Evolutionary conservation across 192 early-diverging fungal species (phyloP), one percentile per base, ranked within the genome.

Genomic region (Podila minutissima): DNA sequence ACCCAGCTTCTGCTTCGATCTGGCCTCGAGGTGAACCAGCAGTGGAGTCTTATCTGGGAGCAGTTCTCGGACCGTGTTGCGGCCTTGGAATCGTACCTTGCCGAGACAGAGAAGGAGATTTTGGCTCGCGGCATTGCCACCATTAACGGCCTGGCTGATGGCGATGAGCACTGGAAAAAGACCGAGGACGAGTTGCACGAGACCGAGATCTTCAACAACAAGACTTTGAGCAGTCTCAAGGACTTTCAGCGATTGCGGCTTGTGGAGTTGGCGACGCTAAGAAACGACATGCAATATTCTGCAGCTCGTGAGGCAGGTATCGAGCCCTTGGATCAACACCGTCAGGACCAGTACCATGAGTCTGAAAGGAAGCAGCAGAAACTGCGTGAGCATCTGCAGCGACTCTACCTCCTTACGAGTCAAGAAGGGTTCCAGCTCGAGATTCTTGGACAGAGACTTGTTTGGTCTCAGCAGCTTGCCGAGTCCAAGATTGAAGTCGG

Each of bases 31-130:
- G 58, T 73, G 26, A 71, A 71, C 20, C 71, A 81, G 49, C 77
- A 81, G 22, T 81, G 77, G 77, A 65, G 22, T 22, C 49, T 81
- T 20, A 58, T 81, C n/a, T 81, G 77, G 77, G 77, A 73, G 22
- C 77, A 81, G 62, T 81, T 69, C 49, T 69, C 59, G 8, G 77
- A 81, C 33, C 70, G 66, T 5, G 71, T 73, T 20, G 62, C 41
- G 29, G 66, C 71, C 12, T 29, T 81, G 17, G 20, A 72, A 31
- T 71, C 59, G 38, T 81, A 68, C 13, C 62, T 81, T 37, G 29
- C 64, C 3, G 62, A 69, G 41, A 65, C 71, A 3, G 77, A 81
- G 67, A n/a, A 60, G 17, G 62, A 62, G 26, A 73, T 81, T 41
- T 48, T 72, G 60, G 67, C 31, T 15, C 77, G 77, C 9, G 67